Conservation (phyloP, 768 basidiomycete species). For the Amanita subjunquillea region DNA sequence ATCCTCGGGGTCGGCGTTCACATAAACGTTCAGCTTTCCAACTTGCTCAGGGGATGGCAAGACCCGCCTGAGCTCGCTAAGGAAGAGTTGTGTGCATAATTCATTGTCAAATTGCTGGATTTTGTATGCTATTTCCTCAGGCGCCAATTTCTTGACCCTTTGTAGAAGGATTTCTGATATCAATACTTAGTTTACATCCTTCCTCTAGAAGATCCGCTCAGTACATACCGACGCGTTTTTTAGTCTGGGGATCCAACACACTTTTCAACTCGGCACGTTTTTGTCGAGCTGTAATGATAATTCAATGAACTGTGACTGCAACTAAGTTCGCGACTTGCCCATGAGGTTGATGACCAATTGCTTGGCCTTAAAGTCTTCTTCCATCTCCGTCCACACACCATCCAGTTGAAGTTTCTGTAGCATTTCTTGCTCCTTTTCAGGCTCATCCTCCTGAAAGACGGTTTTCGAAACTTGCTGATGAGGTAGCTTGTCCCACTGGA, state of each 20-base stretch:
- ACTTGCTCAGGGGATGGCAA: constrained; percentile 89
- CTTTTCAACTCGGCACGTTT: constrained; percentile 86
- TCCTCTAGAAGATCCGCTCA: background rate
- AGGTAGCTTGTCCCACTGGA: constrained; percentile 98
- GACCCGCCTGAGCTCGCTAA: constrained; percentile 80
- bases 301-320: constrained; percentile 7
- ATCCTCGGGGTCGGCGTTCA: constrained; percentile 78
- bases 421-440: constrained; percentile 69
- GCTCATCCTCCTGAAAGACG: constrained; percentile 68
- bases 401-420: constrained; percentile 71
- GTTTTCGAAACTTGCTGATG: constrained; percentile 81
- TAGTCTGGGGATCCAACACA: constrained; percentile 83
- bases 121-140: constrained; percentile 76
- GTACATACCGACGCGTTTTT: constrained; percentile 83
- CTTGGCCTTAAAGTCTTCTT: constrained; percentile 95
- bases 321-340: constrained; percentile 36
- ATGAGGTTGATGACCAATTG: constrained; percentile 86
- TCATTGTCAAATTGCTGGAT: constrained; percentile 84
- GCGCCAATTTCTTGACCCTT: constrained; percentile 70
- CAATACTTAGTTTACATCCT: constrained; percentile 1
- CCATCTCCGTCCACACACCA: constrained; percentile 93
- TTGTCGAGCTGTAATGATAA: constrained; percentile 48
- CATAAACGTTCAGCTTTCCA: constrained; percentile 84
- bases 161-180: constrained; percentile 82
- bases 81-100: constrained; percentile 80